These are phyloP conservation scores for Exophiala sp. DNA, from an alignment of 2,329 filamentous ascomycete genomes.

Conservation along the genomic window DNA sequence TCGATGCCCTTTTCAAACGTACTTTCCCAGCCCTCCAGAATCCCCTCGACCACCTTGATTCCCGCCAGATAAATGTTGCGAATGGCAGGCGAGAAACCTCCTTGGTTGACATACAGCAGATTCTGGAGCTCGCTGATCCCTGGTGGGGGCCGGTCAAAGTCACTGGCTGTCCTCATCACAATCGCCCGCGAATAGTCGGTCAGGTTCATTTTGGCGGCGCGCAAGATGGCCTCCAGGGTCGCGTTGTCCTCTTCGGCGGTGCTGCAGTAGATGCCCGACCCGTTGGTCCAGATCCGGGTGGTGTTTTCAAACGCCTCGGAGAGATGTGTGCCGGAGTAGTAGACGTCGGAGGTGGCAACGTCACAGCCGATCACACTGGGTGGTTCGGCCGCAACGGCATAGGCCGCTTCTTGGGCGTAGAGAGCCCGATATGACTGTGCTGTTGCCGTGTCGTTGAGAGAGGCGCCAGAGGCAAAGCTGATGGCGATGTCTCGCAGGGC, in stretches of 20 bases:
- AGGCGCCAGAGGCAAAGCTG: conserved; percentile 47
- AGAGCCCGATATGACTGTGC: conserved; percentile 51
- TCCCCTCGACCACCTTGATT: conserved; percentile 58
- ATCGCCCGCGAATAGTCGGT: conserved; percentile 64
- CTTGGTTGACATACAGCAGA: conserved; percentile 55
- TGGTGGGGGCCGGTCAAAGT: conserved; percentile 65
- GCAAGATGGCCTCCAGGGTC: conserved; percentile 58
- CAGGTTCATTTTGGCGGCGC: conserved; percentile 51
- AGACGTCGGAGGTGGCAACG: conserved; percentile 64
- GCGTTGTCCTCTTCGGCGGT: conserved; percentile 70
- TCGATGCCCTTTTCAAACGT: conserved; percentile 54
- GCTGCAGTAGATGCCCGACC: conserved; percentile 62
- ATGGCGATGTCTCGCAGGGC: conserved; percentile 52
- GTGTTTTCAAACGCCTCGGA: conserved; percentile 61
- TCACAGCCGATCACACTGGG: conserved; percentile 61
- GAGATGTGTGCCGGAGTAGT: conserved; percentile 59
- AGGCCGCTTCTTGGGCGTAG: conserved; percentile 41
- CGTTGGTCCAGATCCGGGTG: conserved; percentile 60
- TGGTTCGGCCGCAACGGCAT: conserved; percentile 39
- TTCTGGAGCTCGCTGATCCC: conserved; percentile 53
- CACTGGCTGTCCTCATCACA: conserved; percentile 61
- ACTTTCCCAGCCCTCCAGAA: conserved; percentile 55
- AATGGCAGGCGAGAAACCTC: conserved; percentile 58
- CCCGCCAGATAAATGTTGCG: conserved; percentile 63
- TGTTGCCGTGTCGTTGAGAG: conserved; percentile 47